Percentiles rank a stretch among this genome's conserved stretches.
Evolutionary conservation across 495 filamentous ascomycete genomes (phyloP).

Genomic region (Aspergillus wentii): DNA sequence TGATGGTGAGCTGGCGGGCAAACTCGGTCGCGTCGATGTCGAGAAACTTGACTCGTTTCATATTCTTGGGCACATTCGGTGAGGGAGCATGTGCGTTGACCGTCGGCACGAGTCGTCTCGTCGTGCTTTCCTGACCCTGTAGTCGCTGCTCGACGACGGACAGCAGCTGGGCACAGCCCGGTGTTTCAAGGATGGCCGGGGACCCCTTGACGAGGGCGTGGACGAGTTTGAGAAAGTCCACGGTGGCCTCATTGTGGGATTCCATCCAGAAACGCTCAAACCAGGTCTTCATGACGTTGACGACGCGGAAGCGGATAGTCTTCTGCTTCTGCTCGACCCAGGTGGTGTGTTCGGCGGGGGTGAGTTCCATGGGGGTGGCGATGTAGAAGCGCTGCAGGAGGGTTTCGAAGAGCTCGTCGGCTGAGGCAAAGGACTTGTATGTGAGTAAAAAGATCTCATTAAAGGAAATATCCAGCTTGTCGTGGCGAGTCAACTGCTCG

Average conservation of each 20-base stretch:
- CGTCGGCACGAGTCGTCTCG: slow-evolving; percentile 69
- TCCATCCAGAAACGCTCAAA: slow-evolving; percentile 95
- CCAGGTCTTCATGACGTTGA: slow-evolving; percentile 92
- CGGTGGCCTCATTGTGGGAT: slow-evolving; percentile 64
- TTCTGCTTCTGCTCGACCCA: slow-evolving; percentile 85
- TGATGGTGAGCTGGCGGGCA: slow-evolving; percentile 86
- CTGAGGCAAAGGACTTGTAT: slow-evolving; percentile 82
- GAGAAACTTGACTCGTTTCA: slow-evolving; percentile 92
- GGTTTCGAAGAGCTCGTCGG: slow-evolving; percentile 75
- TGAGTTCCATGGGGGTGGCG: slow-evolving; percentile 69
- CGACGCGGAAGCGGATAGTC: slow-evolving; percentile 76
- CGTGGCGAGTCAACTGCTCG: slow-evolving; percentile 85
- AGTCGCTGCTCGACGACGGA: slow-evolving; percentile 73
- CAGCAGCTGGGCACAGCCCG: slow-evolving; percentile 69
- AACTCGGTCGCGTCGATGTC: slow-evolving; percentile 91
- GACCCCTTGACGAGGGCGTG: slow-evolving; percentile 73
- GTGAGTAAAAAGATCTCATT: slow-evolving; percentile 92
- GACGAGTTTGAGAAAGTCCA: slow-evolving; percentile 67
- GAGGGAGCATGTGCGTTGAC: slow-evolving; percentile 65
- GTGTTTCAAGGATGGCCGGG: slow-evolving; percentile 75
- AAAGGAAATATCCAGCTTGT: slow-evolving; percentile 80
- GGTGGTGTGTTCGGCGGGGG: slow-evolving; percentile 55
- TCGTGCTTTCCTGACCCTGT: slow-evolving; percentile 70
- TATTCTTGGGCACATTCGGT: slow-evolving; percentile 88
- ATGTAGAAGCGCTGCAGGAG: slow-evolving; percentile 77